These are phyloP conservation scores for Termitomyces eurrhizus DNA, from an alignment of 768 basidiomycete species.

Conservation along the genomic window DNA sequence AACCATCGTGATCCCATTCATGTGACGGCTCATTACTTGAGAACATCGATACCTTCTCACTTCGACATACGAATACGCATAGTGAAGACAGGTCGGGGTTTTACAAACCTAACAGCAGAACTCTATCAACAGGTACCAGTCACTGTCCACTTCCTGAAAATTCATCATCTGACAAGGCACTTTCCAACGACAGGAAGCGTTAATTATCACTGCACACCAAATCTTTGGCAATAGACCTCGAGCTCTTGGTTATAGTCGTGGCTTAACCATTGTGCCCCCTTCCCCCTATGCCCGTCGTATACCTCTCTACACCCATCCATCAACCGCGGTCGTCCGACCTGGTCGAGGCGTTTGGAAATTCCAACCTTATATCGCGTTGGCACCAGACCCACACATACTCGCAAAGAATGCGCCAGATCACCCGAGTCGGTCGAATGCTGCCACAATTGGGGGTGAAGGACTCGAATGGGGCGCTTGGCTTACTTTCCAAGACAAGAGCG, in stretches of 20 bases:
- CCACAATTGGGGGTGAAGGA: slow-evolving; percentile 49
- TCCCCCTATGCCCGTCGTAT: slow-evolving; percentile 58
- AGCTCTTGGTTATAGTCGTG: slow-evolving; percentile 17
- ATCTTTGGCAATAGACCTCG: slow-evolving; percentile 47
- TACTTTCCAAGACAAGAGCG: slow-evolving; percentile 36
- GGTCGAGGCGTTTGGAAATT: slow-evolving; percentile 31
- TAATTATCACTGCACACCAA: slow-evolving; percentile 48
- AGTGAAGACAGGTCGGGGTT: slow-evolving; percentile 46
- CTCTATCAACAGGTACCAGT: slow-evolving; percentile 50
- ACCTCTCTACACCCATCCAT: slow-evolving; percentile 53
- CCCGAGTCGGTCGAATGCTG: slow-evolving; percentile 30
- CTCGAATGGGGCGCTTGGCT: slow-evolving; percentile 60
- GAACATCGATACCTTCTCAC: slow-evolving; percentile 33
- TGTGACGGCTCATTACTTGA: slow-evolving; percentile 56
- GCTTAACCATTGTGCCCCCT: slow-evolving; percentile 39
- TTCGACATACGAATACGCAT: slow-evolving; percentile 46
- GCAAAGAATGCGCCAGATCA: slow-evolving; percentile 35
- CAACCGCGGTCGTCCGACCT: slow-evolving; percentile 25
- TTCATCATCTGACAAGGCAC: background rate
- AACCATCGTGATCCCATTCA: slow-evolving; percentile 55
- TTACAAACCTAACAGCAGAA: slow-evolving; percentile 56
- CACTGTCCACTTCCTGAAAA: background rate
- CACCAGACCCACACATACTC: slow-evolving; percentile 37
- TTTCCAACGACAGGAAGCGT: slow-evolving; percentile 31
- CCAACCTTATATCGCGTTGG: slow-evolving; percentile 28